Evolutionary conservation across 257 asterid genomes (phyloP).

Genomic region (Mentha longifolia): DNA sequence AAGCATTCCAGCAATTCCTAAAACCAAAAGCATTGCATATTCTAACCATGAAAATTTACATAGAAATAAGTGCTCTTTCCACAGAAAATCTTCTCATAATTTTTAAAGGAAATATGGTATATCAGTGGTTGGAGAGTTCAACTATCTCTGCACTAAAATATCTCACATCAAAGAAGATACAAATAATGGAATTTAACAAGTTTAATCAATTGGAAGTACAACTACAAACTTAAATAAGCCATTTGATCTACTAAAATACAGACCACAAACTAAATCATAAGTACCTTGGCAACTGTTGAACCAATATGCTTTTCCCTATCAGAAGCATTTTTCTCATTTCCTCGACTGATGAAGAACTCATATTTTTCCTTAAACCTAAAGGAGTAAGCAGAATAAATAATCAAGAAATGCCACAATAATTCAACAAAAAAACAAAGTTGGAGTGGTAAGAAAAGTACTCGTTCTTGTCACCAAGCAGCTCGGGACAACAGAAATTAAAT

Average conservation of each 20-base stretch:
- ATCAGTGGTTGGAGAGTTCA: too few relatives aligned
- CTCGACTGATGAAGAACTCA: constrained; percentile 76
- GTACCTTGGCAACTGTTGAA: constrained; percentile 89
- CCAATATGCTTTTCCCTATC: constrained; percentile 89
- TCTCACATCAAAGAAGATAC: too few relatives aligned
- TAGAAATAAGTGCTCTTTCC: too few relatives aligned
- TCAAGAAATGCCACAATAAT: constrained; percentile 22
- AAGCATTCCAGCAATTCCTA: too few relatives aligned
- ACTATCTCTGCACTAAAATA: too few relatives aligned
- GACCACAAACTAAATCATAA: constrained; percentile 3
- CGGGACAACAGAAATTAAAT: constrained; percentile 89
- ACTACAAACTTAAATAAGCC: not conserved
- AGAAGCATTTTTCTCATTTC: too few relatives aligned
- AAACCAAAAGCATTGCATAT: too few relatives aligned
- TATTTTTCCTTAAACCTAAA: constrained; percentile 85
- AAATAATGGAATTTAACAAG: too few relatives aligned
- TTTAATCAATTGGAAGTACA: too few relatives aligned
- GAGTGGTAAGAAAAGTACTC: constrained; percentile 54
- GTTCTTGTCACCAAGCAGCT: constrained; percentile 83
- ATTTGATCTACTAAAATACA: constrained; percentile 22
- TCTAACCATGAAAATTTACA: too few relatives aligned
- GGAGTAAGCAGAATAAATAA: constrained; percentile 10
- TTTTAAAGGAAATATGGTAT: too few relatives aligned
- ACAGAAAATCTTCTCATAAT: too few relatives aligned
- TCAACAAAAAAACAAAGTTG: constrained; percentile 18